These are phyloP conservation scores for Exophiala sp. DNA, from an alignment of 2,329 filamentous ascomycete species.

Conservation along the genomic window DNA sequence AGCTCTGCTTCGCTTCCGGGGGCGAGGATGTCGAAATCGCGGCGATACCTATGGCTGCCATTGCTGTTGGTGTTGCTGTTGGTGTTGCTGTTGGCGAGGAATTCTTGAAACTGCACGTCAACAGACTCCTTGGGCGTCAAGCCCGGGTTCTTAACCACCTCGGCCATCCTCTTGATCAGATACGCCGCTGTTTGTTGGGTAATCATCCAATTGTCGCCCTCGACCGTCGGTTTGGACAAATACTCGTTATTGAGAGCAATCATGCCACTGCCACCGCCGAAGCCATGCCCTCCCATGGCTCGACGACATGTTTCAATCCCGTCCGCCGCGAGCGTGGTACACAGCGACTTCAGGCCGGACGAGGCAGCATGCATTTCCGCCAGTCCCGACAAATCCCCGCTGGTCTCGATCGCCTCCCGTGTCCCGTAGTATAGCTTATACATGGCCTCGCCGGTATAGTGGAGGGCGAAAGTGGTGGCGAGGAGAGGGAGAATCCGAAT, in stretches of 20 bases:
- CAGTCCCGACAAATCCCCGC: conserved; percentile 46
- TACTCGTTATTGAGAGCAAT: conserved; percentile 49
- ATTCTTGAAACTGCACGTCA: conserved; percentile 38
- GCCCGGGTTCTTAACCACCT: conserved; percentile 35
- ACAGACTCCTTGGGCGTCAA: conserved; percentile 35
- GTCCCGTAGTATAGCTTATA: conserved; percentile 45
- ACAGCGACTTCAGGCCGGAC: conserved; percentile 49
- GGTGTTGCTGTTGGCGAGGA: conserved; percentile 18
- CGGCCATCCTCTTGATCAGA: conserved; percentile 49
- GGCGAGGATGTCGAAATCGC: conserved; percentile 29
- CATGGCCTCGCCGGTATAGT: conserved; percentile 44
- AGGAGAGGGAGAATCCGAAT: conserved; percentile 50
- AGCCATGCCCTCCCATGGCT: conserved; percentile 51
- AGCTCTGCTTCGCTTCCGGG: conserved; percentile 38
- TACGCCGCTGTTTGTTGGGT: conserved; percentile 49
- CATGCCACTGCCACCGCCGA: conserved; percentile 48
- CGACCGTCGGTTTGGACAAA: conserved; percentile 49
- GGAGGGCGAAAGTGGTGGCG: conserved; percentile 48
- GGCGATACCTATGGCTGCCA: background rate
- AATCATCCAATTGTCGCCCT: conserved; percentile 55
- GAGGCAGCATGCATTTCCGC: conserved; percentile 51
- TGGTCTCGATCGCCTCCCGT: conserved; percentile 42
- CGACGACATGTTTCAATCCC: conserved; percentile 51
- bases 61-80: background rate
- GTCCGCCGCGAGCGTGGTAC: conserved; percentile 49